These are phyloP conservation scores for Takashimella koratensis DNA, from an alignment of 1,284 basidiomycete genomes.

Conservation along the genomic window DNA sequence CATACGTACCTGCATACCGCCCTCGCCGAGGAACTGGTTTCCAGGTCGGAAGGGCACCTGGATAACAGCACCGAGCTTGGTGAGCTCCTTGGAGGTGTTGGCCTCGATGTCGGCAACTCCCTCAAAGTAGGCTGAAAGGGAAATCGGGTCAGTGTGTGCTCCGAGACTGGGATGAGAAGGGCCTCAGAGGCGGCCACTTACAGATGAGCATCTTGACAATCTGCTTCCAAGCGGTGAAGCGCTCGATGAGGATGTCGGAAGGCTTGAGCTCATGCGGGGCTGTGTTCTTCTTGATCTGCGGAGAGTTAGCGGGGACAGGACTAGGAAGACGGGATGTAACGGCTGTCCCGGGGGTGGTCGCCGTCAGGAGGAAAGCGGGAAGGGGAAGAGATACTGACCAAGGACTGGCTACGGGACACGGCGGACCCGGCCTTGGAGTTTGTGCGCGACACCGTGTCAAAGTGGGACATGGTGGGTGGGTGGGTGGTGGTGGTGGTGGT, in stretches of 20 bases:
- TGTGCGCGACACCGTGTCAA: conserved; percentile 51
- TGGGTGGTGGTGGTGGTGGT: not conserved
- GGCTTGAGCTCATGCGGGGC: conserved; percentile 86
- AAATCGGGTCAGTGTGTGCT: not conserved
- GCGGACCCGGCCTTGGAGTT: conserved; percentile 66
- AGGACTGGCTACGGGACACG: conserved; percentile 68
- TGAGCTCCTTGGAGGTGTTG: conserved; percentile 90
- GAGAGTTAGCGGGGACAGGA: not conserved
- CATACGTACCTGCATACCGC: conserved; percentile 71
- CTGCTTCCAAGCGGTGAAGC: conserved; percentile 60
- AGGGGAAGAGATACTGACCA: conserved; percentile 49
- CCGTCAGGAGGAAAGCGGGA: not conserved
- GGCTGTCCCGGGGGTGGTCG: not conserved
- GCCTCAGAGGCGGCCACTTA: conserved; percentile 26
- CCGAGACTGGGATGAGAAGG: no score
- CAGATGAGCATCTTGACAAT: conserved; percentile 92
- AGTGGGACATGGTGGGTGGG: conserved; percentile 41
- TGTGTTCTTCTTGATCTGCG: conserved; percentile 77
- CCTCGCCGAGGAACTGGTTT: conserved; percentile 92
- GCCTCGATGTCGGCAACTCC: conserved; percentile 93
- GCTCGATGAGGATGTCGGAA: conserved; percentile 94
- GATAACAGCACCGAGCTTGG: conserved; percentile 93
- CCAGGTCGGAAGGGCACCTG: conserved; percentile 95
- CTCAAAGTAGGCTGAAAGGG: conserved; percentile 53
- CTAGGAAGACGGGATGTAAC: not conserved